phyloP scores from a whole-genome alignment of 169 alveolate genomes.

The Eimeria necatrix region DNA sequence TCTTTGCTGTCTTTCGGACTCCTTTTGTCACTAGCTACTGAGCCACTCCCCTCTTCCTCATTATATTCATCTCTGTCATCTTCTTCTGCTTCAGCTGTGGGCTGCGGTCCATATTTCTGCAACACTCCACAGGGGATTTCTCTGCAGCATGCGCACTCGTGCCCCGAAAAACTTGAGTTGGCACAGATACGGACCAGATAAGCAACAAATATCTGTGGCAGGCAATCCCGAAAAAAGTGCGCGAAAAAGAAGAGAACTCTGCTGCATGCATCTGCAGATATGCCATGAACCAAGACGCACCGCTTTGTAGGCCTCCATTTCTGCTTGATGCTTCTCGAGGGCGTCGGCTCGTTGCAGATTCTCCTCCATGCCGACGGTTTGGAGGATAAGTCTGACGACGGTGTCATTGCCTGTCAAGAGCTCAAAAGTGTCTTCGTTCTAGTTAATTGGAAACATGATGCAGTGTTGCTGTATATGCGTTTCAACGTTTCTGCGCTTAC shows the following conservation, averaged over 20 bases:
- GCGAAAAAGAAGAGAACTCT: too few species aligned
- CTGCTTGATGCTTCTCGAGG: constrained; percentile 37
- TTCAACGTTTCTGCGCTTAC: neutral
- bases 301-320: constrained; percentile 44
- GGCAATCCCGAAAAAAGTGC: too few species aligned
- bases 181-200: too few species aligned
- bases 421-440: neutral
- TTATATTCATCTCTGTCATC: constrained; percentile 2
- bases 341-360: constrained; percentile 70
- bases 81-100: neutral
- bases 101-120: constrained; percentile 41
- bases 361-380: constrained; percentile 42
- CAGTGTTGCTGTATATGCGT: neutral
- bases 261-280: too few species aligned
- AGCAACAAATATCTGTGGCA: too few species aligned
- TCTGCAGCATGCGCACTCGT: neutral
- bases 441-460: too few species aligned
- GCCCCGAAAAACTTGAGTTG: too few species aligned
- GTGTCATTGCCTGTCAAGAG: constrained; percentile 35
- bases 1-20: neutral
- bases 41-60: constrained; percentile 25
- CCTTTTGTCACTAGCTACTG: neutral
- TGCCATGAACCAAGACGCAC: neutral
- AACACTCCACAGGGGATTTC: neutral
- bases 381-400: constrained; percentile 33